These are phyloP conservation scores for Blastobotrys proliferans DNA, from an alignment of 1,139 yeast genomes.

Conservation along the genomic window DNA sequence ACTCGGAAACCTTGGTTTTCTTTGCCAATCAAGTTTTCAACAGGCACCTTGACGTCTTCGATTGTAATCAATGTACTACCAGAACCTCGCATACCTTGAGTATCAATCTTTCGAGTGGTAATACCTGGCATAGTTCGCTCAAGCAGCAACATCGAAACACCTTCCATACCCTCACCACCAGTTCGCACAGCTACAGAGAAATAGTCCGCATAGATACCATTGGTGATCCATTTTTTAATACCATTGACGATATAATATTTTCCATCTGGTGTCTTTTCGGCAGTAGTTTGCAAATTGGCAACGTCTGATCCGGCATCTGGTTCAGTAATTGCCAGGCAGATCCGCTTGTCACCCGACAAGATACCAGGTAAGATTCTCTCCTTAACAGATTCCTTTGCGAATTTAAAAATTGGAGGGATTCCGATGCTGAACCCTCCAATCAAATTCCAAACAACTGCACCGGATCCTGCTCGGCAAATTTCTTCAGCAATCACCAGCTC, in stretches of 20 bases:
- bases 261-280: constrained; percentile 39
- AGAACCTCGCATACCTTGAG: constrained; percentile 41
- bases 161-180: constrained; percentile 40
- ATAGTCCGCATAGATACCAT: constrained; percentile 42
- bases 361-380: constrained; percentile 37
- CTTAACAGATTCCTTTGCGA: constrained; percentile 33
- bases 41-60: constrained; percentile 45
- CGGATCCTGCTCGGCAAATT: constrained; percentile 40
- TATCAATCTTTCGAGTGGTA: constrained; percentile 36
- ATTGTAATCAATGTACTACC: constrained; percentile 41
- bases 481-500: constrained; percentile 38
- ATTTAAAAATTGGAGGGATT: constrained; percentile 39
- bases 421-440: constrained; percentile 42
- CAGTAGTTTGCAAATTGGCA: constrained; percentile 40
- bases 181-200: constrained; percentile 46
- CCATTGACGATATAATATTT: constrained; percentile 43
- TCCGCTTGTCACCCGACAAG: constrained; percentile 39
- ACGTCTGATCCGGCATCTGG: constrained; percentile 45
- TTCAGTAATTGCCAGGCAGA: constrained; percentile 42
- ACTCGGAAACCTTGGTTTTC: constrained; percentile 44
- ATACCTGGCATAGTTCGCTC: constrained; percentile 41
- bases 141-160: constrained; percentile 40
- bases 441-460: constrained; percentile 40
- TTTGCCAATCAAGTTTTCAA: constrained; percentile 40
- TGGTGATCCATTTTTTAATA: constrained; percentile 45